phyloP scores from a whole-genome alignment of 345 rosid genomes.

The Syzygium oleosum region DNA sequence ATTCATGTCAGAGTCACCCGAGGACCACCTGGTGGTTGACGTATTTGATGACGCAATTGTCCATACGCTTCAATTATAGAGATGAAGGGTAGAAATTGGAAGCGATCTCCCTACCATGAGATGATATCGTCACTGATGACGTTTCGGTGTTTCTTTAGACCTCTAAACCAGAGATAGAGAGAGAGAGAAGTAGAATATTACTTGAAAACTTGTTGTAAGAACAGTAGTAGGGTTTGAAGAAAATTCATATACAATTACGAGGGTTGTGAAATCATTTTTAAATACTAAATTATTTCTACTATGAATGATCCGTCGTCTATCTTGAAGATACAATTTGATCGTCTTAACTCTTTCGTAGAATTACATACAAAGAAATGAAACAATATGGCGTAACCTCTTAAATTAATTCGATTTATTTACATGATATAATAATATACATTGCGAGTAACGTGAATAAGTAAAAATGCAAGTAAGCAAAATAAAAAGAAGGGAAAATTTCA shows the following conservation, averaged over 20 bases:
- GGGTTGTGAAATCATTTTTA: background rate
- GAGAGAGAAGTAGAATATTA: background rate
- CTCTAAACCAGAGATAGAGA: background rate
- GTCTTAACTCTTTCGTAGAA: background rate
- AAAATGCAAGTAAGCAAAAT: too few species aligned
- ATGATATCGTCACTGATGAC: background rate
- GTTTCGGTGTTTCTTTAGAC: background rate
- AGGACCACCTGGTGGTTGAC: background rate
- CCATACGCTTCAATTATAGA: background rate
- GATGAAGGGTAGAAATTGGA: too few species aligned
- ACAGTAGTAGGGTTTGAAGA: background rate
- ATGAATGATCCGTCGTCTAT: background rate
- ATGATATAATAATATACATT: too few species aligned
- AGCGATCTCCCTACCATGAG: too few species aligned
- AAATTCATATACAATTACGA: background rate
- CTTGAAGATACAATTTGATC: background rate
- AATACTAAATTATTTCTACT: background rate
- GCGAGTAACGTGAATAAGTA: too few species aligned
- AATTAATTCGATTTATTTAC: too few species aligned
- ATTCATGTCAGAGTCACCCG: too few species aligned
- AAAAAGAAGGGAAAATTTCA: too few species aligned
- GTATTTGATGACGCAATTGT: background rate
- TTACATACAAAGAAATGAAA: background rate
- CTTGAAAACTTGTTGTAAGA: too few species aligned
- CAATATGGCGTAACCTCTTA: too few species aligned